phyloP scores from a whole-genome alignment of 2,329 filamentous ascomycete species.

The Thelonectria rubi region DNA sequence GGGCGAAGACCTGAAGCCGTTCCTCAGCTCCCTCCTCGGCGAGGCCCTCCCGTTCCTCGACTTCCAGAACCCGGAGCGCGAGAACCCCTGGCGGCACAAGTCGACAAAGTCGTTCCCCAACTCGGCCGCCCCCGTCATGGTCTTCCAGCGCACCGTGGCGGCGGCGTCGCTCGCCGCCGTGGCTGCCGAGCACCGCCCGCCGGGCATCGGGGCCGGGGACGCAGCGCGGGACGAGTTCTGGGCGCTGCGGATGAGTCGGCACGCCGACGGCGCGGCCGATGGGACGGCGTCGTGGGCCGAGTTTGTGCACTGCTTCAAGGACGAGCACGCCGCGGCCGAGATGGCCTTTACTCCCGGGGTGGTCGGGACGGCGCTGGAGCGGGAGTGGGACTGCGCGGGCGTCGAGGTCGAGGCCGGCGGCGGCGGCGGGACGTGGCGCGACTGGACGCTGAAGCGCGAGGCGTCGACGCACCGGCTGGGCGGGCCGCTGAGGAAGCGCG shows the following conservation, averaged over 20 bases:
- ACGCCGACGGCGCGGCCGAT: constrained; percentile 59
- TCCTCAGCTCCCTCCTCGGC: constrained; percentile 62
- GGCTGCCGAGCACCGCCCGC: constrained; percentile 46
- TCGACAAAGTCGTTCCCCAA: constrained; percentile 58
- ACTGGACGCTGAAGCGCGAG: constrained; percentile 61
- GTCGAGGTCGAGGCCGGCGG: constrained; percentile 52
- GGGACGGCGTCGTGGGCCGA: constrained; percentile 71
- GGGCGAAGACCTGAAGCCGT: constrained; percentile 56
- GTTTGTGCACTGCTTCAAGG: constrained; percentile 67
- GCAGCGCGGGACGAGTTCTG: constrained; percentile 61
- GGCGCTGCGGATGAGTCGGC: constrained; percentile 70
- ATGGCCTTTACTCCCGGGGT: constrained; percentile 52
- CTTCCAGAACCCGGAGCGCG: constrained; percentile 38
- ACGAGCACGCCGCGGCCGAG: constrained; percentile 54
- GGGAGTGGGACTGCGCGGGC: constrained; percentile 57
- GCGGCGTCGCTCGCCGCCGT: constrained; percentile 54
- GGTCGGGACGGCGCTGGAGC: constrained; percentile 47
- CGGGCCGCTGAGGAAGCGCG: constrained; percentile 67
- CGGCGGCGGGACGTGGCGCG: constrained; percentile 53
- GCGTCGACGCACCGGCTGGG: constrained; percentile 74
- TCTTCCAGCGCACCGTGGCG: constrained; percentile 61
- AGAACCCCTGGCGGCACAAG: constrained; percentile 60
- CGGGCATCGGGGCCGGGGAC: constrained; percentile 32
- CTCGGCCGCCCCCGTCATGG: constrained; percentile 61
- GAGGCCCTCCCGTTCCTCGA: constrained; percentile 69